Evolutionary conservation across 352 stramenopile species (phyloP).

Genomic region (Plasmopara viticola): DNA sequence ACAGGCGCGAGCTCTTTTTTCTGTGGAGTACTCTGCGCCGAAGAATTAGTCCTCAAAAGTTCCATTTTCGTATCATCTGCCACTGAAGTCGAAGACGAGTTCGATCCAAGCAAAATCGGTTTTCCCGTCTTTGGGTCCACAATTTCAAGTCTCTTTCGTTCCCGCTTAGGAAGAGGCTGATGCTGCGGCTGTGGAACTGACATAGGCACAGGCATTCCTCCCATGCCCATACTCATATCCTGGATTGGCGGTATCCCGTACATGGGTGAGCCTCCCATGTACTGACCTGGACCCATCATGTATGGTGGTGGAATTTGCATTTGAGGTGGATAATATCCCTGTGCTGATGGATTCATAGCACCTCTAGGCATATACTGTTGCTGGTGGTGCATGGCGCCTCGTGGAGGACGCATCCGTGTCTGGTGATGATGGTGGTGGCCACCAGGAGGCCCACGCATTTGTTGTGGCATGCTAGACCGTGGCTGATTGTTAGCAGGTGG

Average conservation of each 20-base stretch:
- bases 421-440: slow-evolving; percentile 29
- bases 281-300: slow-evolving; percentile 41
- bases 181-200: slow-evolving; percentile 25
- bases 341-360: slow-evolving; percentile 29
- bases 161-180: slow-evolving; percentile 37
- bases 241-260: slow-evolving; percentile 38
- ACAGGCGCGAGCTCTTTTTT: slow-evolving; percentile 21
- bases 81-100: slow-evolving; percentile 14
- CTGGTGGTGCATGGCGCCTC: slow-evolving; percentile 37
- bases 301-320: slow-evolving; percentile 41
- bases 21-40: slow-evolving; percentile 28
- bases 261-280: slow-evolving; percentile 36
- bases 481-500: slow-evolving; percentile 26
- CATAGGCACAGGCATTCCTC: slow-evolving; percentile 32
- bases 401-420: slow-evolving; percentile 30
- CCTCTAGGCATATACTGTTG: slow-evolving; percentile 36
- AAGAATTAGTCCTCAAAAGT: slow-evolving; percentile 15
- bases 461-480: slow-evolving; percentile 26
- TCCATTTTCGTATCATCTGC: slow-evolving; percentile 17
- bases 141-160: slow-evolving; percentile 44
- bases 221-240: slow-evolving; percentile 40
- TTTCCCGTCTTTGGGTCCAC: slow-evolving; percentile 48
- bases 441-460: slow-evolving; percentile 44
- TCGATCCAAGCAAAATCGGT: slow-evolving; percentile 28
- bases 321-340: slow-evolving; percentile 42